Conservation (phyloP, 2,329 filamentous ascomycete species). For the Botrytis hyacinthi region DNA sequence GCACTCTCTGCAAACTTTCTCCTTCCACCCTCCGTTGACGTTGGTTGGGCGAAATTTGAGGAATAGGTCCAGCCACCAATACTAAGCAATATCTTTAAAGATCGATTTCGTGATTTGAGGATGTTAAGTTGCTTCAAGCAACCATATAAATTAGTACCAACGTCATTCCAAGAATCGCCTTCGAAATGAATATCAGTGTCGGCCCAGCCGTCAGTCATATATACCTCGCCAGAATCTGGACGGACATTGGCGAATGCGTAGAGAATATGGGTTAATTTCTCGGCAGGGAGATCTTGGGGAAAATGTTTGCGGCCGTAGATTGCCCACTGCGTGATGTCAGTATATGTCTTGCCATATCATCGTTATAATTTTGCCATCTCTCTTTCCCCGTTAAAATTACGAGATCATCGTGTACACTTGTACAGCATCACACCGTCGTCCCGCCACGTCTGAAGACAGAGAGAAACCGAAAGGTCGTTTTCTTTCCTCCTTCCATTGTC, state of each 20-base stretch:
- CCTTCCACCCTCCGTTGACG: slow-evolving; percentile 68
- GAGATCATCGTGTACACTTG: slow-evolving; percentile 11
- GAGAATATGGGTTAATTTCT: slow-evolving; percentile 83
- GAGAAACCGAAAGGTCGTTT: neutral
- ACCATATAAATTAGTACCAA: slow-evolving; percentile 80
- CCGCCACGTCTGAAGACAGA: neutral
- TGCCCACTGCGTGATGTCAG: slow-evolving; percentile 49
- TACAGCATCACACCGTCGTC: neutral
- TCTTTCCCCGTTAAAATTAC: neutral
- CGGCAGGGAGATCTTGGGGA: slow-evolving; percentile 78
- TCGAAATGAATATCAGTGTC: slow-evolving; percentile 52
- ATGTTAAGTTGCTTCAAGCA: slow-evolving; percentile 86
- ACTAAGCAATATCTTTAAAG: slow-evolving; percentile 80
- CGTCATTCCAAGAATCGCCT: slow-evolving; percentile 67
- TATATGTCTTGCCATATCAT: neutral
- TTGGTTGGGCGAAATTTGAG: slow-evolving; percentile 74
- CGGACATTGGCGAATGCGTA: slow-evolving; percentile 89
- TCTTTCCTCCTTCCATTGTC: too few species aligned
- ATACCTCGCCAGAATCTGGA: slow-evolving; percentile 74
- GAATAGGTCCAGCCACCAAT: slow-evolving; percentile 95
- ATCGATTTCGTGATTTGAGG: slow-evolving; percentile 75
- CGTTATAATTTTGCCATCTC: neutral
- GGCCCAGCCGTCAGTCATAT: slow-evolving; percentile 61
- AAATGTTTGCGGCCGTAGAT: slow-evolving; percentile 83
- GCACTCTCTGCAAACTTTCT: slow-evolving; percentile 69